Conservation (phyloP, 2,329 filamentous ascomycete genomes). For the Fusarium sp. region DNA sequence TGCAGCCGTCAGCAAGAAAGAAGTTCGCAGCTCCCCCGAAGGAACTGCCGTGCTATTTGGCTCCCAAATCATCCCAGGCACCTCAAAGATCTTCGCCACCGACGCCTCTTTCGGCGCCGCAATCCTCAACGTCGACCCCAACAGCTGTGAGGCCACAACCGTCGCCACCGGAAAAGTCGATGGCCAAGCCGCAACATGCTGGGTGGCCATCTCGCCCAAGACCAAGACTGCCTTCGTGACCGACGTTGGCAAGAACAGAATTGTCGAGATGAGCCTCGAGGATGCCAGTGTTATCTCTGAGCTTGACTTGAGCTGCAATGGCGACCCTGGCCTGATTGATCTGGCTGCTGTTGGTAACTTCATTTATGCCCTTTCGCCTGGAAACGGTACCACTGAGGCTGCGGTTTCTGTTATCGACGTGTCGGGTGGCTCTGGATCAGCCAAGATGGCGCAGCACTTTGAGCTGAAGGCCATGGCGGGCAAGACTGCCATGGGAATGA, state of each 20-base stretch:
- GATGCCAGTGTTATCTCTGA: conserved; percentile 62
- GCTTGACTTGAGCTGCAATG: conserved; percentile 59
- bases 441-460: conserved; percentile 53
- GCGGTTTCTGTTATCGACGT: conserved; percentile 57
- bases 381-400: conserved; percentile 59
- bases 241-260: conserved; percentile 64
- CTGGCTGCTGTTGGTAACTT: conserved; percentile 65
- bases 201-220: conserved; percentile 63
- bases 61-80: conserved; percentile 60
- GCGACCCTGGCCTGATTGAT: conserved; percentile 69
- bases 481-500: conserved; percentile 27
- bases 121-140: conserved; percentile 59
- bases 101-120: conserved; percentile 70
- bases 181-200: conserved; percentile 70
- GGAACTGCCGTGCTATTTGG: conserved; percentile 72
- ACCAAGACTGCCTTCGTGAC: conserved; percentile 70
- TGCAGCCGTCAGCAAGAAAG: conserved; percentile 45
- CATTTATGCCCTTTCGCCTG: conserved; percentile 69
- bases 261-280: conserved; percentile 68
- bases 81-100: conserved; percentile 64
- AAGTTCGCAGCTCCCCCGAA: conserved; percentile 57
- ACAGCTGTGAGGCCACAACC: conserved; percentile 50
- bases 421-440: conserved; percentile 19
- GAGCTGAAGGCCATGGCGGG: conserved; percentile 39
- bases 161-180: conserved; percentile 58